Base-by-base conservation (phyloP, 1,284 basidiomycete species). In the Hypsizygus ulmarius region DNA sequence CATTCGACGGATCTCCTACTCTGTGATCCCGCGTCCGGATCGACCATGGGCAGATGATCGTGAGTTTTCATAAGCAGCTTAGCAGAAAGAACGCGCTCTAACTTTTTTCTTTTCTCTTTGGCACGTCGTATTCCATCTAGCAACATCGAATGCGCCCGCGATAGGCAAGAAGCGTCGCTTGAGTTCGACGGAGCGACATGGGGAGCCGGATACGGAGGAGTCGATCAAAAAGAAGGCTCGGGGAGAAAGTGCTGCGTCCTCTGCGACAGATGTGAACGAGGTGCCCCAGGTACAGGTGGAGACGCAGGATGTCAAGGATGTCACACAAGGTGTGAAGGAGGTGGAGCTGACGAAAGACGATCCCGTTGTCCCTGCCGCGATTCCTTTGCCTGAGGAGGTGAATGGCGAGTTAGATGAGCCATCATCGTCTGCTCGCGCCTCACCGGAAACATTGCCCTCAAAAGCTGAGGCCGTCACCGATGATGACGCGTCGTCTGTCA, bases 11-110 rank as follows among this genome's bases (percentile, higher is more conserved):
- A 81, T 88, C 46, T 87, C 85, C 0, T 74, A 76, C 56, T 81
- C 81, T n/a, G 73, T 87, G 28, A 78, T 86, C 58, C 81, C 81
- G 25, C 77, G 84, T 45, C 75, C 81, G 25, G 85, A 88, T 65
- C 73, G 82, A 49, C 82, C 83, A 38, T 87, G 84, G 84, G 74
- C 75, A 54, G 84, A 87, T 51, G 84, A 88, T 63, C 82, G 85
- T 87, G 57, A 70, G 81, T 72, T 16, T 34, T 39, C 18, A 19
- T 32, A 9, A 33, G 51, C 44, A 35, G 18, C 9, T 46, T 45
- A 12, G 16, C 27, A 28, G 10, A 40, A 46, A 47, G 47, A 39
- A 47, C 54, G 44, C 54, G 54, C 47, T 51, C 53, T 53, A 42
- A 50, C 47, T 51, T 35, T 58, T 58, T 35, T 47, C 51, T 54